Percentiles rank a stretch among this genome's conserved stretches.
phyloP scores from a whole-genome alignment of 2,329 filamentous ascomycete genomes.

The Aschersonia sp. region DNA sequence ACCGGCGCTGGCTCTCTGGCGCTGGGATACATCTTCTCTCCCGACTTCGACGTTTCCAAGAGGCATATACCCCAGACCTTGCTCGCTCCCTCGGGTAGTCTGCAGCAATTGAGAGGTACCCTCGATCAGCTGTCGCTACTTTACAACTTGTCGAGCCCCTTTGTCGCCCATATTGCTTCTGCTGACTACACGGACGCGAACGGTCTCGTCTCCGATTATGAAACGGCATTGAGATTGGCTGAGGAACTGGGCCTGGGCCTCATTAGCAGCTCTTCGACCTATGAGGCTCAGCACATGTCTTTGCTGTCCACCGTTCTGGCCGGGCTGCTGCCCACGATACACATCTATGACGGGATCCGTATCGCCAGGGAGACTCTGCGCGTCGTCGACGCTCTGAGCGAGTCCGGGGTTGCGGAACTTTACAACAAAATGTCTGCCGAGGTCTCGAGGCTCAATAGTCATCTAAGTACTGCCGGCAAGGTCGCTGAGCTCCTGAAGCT shows the following conservation, averaged over 20 bases:
- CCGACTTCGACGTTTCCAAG: conserved; percentile 87
- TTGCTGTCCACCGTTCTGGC: conserved; percentile 75
- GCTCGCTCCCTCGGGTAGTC: conserved; percentile 69
- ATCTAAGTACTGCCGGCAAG: conserved; percentile 59
- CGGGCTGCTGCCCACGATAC: conserved; percentile 65
- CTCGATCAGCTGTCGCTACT: conserved; percentile 86
- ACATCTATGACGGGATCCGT: conserved; percentile 77
- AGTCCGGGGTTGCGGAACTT: conserved; percentile 50
- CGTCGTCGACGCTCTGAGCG: conserved; percentile 68
- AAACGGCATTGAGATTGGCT: conserved; percentile 60
- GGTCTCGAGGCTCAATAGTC: conserved; percentile 48
- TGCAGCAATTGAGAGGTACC: conserved; percentile 66
- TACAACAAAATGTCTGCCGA: conserved; percentile 54
- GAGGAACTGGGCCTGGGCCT: conserved; percentile 86
- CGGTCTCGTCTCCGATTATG: conserved; percentile 79
- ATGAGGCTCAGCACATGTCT: conserved; percentile 92
- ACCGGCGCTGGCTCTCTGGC: conserved; percentile 82
- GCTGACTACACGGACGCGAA: conserved; percentile 62
- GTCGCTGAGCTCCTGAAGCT: conserved; percentile 54
- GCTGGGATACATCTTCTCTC: conserved; percentile 93
- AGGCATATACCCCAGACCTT: conserved; percentile 84
- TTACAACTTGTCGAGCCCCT: conserved; percentile 82
- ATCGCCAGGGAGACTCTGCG: conserved; percentile 71
- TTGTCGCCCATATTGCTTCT: conserved; percentile 84
- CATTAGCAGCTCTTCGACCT: conserved; percentile 70